A percentile compares a stretch with the other conserved stretches of the same genome.
Conservation (phyloP, 2,329 filamentous ascomycete species). For the Fusarium avenaceum region DNA sequence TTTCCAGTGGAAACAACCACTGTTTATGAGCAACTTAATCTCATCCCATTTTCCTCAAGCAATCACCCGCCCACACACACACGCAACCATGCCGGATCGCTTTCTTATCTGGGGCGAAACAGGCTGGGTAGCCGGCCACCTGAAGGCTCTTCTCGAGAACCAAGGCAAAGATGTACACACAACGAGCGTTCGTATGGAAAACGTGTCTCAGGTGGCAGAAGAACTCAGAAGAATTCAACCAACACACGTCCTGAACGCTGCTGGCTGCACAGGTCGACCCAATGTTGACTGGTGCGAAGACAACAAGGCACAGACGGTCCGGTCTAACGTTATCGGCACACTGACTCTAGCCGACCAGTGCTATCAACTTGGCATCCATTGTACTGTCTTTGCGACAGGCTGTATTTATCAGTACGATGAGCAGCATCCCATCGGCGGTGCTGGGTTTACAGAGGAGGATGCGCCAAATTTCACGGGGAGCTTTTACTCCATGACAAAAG, state of each 20-base stretch:
- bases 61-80: background rate
- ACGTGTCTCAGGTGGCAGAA: conserved; percentile 66
- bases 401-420: conserved; percentile 77
- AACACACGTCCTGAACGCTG: conserved; percentile 76
- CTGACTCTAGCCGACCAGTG: conserved; percentile 74
- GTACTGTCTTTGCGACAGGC: conserved; percentile 76
- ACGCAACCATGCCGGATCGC: background rate
- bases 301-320: conserved; percentile 75
- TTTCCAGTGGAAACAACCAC: background rate
- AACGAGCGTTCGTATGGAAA: conserved; percentile 75
- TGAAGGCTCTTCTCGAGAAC: conserved; percentile 68
- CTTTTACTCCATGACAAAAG: conserved; percentile 68
- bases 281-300: conserved; percentile 61
- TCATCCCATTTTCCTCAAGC: background rate
- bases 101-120: conserved; percentile 73
- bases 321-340: conserved; percentile 76
- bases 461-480: conserved; percentile 74
- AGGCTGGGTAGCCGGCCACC: conserved; percentile 74
- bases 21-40: background rate
- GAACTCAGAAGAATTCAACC: conserved; percentile 71
- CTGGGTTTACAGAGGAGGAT: conserved; percentile 73
- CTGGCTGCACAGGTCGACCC: conserved; percentile 69
- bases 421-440: conserved; percentile 67
- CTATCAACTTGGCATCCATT: conserved; percentile 69
- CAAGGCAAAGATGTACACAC: conserved; percentile 72